Evolutionary conservation across 768 basidiomycete species (phyloP), one percentile per base, ranked within the genome.

Genomic region (Lentinula detonsa): DNA sequence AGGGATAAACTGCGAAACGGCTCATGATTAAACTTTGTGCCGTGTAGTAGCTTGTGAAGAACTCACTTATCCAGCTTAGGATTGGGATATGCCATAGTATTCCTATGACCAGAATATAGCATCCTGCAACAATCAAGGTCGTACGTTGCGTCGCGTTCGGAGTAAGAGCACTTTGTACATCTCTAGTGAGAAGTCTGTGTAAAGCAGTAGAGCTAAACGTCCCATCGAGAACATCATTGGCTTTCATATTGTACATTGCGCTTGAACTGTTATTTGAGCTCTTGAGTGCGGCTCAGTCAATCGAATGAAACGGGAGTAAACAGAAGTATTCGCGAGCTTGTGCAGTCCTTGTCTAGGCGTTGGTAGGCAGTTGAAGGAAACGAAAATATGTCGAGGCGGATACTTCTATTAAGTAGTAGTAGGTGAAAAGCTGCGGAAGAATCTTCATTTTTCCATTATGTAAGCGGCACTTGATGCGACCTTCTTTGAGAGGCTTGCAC

Each of bases 11-110:
- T 93, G 42, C 16, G 40, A 37, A 59, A 18, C n/a, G 16, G 40
- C 7, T 13, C 37, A 28, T 68, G 46, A 71, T 59, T 39, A 57
- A 56, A 18, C 65, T 54, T 23, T 55, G n/a, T 54, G 46, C 55
- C 7, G 31, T 7, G 11, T 13, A 57, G 50, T 6, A 39, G 49
- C n/a, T 10, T 33, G 34, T 35, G 5, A 57, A 57, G 45, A 15
- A 82, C 89, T 80, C 67, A 92, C 92, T 85, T 65, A 93, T 85
- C 64, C 77, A 74, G 59, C 84, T 88, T 63, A 93, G 72, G 66
- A 83, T 76, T 9, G 90, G 91, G 50, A 91, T 79, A 64, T 69
- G 88, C 91, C 92, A 94, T 63, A 94, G 73, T 57, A 94, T 85
- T n/a, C 77, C 88, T 70, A 93, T 94, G 3, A 73, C 80, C 23